Conservation (phyloP, 2,329 filamentous ascomycete genomes). For the Lasiodiplodia hormozganensis region DNA sequence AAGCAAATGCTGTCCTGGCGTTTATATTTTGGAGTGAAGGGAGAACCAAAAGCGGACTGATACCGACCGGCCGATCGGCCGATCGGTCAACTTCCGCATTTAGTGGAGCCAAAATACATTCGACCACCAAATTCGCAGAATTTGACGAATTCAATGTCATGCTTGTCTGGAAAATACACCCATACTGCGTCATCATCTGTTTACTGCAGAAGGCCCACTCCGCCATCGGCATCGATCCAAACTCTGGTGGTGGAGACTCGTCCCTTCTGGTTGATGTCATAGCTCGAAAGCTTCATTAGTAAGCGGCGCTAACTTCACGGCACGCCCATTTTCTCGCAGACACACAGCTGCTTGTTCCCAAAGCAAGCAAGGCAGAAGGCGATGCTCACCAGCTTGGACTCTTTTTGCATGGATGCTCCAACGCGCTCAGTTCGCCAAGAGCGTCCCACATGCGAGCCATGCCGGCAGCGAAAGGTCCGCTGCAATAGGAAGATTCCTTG, state of each 20-base stretch:
- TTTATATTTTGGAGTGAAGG: not conserved
- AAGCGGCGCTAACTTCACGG: not conserved
- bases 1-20: not conserved
- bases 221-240: no score
- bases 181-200: no score
- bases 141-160: no score
- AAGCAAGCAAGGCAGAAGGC: not conserved
- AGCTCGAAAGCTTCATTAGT: not conserved
- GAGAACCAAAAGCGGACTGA: no score
- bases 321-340: not conserved
- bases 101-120: no score
- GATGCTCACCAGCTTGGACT: not conserved
- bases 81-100: not conserved
- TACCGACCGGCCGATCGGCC: conserved; percentile 24
- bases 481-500: conserved; percentile 19
- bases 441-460: conserved; percentile 8
- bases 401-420: not conserved
- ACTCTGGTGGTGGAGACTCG: no score
- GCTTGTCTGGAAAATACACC: no score
- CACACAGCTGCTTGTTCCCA: not conserved
- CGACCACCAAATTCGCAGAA: no score
- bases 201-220: no score
- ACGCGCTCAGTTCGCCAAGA: not conserved
- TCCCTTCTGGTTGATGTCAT: not conserved
- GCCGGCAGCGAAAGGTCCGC: conserved; percentile 18